A percentile compares a stretch with the other conserved stretches of the same genome.
These are phyloP conservation scores for Fusarium sp. DNA, from an alignment of 2,329 filamentous ascomycete genomes.

Conservation along the genomic window DNA sequence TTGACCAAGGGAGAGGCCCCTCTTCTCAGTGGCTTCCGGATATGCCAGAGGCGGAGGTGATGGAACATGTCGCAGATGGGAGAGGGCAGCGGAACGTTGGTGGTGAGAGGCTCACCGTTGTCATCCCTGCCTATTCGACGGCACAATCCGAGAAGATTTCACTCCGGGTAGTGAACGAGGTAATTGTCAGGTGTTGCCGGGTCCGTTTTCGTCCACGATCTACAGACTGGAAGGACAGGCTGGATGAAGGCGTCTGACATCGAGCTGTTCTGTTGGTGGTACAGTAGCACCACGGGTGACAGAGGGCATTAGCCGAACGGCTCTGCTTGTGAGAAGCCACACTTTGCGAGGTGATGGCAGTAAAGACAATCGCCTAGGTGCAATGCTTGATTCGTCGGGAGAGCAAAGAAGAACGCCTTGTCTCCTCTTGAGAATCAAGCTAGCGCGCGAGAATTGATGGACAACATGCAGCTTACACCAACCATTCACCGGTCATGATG, in stretches of 20 bases:
- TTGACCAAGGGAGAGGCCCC: neutral
- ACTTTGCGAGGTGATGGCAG: neutral
- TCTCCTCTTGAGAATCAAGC: constrained; percentile 7
- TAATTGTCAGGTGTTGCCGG: neutral
- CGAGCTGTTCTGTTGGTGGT: neutral
- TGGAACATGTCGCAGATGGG: constrained; percentile 4
- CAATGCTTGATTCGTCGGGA: constrained; percentile 24
- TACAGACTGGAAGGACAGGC: neutral
- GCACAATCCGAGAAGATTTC: constrained; percentile 10
- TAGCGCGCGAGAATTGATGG: constrained; percentile 2
- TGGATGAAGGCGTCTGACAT: neutral
- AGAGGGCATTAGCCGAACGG: neutral
- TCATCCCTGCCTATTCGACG: neutral
- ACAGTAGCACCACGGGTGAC: neutral
- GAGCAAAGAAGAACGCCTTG: constrained; percentile 1
- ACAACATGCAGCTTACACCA: constrained; percentile 19
- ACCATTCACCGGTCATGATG: neutral
- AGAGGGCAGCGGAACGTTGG: neutral
- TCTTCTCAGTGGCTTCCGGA: neutral
- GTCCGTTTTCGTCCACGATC: constrained; percentile 3
- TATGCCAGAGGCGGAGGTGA: neutral
- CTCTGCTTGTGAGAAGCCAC: neutral
- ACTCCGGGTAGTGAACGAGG: neutral
- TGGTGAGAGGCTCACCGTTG: neutral
- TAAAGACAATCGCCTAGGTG: constrained; percentile 2